Base-by-base conservation (phyloP, 179 eudicot genomes). In the Amaranthus tricolor region DNA sequence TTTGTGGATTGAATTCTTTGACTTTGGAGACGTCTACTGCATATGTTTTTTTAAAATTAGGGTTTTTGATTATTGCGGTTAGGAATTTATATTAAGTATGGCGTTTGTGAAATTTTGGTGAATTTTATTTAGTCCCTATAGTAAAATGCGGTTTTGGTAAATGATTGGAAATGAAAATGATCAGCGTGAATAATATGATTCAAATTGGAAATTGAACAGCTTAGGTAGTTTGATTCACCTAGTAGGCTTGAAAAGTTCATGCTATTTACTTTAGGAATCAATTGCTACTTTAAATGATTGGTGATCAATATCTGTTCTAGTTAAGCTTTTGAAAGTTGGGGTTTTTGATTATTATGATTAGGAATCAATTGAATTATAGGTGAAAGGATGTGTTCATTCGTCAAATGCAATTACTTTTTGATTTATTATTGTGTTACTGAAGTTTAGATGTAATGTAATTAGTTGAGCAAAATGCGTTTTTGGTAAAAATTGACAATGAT, bases 41-140 rank as follows among this genome's bases (percentile, higher is more conserved):
- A 31, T 31, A 31, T 31, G 40, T 31, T 31, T 31, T 17, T 54
- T 70, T 44, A 7, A 60, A 1, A 21, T 68, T 70, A 64, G 70
- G 68, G 70, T 52, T 77, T 68, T 53, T 61, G 58, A 31, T 24
- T 3, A 53, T 76, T 68, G 43, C n/a, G 58, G n/a, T 17, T 19
- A 31, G 45, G 15, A 52, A 52, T 1, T 40, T 0, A 15, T 21
- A 14, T 76, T 61, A 17, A 59, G 55, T 54, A 17, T 62, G 50
- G 14, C 48, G 68, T 74, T 56, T 31, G 48, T 49, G 62, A 31
- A 68, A 44, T 24, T 10, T 69, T 14, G 73, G 61, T 17, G n/a
- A 31, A 58, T 57, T 50, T 69, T 31, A 16, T 49, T 68, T 31
- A 8, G 44, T 51, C 47, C 16, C 50, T 17, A 54, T 49, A 66